A percentile compares a stretch with the other conserved stretches of the same genome.
Conservation (phyloP, 805 yeast genomes). For the Barnettozyma populi region DNA sequence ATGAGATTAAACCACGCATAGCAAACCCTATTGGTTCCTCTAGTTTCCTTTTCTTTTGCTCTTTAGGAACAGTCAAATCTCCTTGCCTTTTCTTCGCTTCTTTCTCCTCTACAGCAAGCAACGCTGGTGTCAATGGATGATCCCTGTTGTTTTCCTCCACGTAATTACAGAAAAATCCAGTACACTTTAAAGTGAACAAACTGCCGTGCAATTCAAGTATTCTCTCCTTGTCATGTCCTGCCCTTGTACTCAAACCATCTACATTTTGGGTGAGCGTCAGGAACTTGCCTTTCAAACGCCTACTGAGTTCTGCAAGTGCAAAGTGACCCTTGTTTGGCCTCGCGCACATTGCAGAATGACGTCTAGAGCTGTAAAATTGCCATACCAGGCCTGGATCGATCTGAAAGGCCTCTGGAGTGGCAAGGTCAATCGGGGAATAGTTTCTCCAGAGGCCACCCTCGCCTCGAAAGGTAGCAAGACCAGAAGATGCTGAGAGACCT, state of each 20-base stretch:
- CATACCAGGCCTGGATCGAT: constrained; percentile 82
- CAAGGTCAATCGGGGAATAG: constrained; percentile 74
- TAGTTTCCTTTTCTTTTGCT: constrained; percentile 12
- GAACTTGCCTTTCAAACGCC: constrained; percentile 33
- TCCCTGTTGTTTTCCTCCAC: constrained; percentile 44
- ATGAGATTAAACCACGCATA: constrained; percentile 2
- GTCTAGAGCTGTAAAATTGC: constrained; percentile 76
- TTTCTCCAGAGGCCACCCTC: constrained; percentile 72
- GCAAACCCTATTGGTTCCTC: constrained; percentile 12
- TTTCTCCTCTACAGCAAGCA: constrained; percentile 36
- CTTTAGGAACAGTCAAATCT: constrained; percentile 5
- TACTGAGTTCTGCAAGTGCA: constrained; percentile 60
- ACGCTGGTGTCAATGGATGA: constrained; percentile 55
- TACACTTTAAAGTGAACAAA: constrained; percentile 67
- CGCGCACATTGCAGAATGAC: constrained; percentile 60
- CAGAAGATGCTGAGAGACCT: constrained; percentile 74
- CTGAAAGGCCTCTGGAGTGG: constrained; percentile 88
- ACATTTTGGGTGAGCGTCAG: constrained; percentile 79
- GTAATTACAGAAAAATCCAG: constrained; percentile 67
- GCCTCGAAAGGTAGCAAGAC: constrained; percentile 70
- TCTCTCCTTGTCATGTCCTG: constrained; percentile 49
- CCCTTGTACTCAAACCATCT: constrained; percentile 67
- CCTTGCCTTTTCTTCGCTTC: constrained; percentile 15
- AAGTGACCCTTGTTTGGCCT: constrained; percentile 70
- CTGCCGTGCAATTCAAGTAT: constrained; percentile 77